phyloP scores from a whole-genome alignment of 345 rosid genomes.

The Euphorbia peplus region DNA sequence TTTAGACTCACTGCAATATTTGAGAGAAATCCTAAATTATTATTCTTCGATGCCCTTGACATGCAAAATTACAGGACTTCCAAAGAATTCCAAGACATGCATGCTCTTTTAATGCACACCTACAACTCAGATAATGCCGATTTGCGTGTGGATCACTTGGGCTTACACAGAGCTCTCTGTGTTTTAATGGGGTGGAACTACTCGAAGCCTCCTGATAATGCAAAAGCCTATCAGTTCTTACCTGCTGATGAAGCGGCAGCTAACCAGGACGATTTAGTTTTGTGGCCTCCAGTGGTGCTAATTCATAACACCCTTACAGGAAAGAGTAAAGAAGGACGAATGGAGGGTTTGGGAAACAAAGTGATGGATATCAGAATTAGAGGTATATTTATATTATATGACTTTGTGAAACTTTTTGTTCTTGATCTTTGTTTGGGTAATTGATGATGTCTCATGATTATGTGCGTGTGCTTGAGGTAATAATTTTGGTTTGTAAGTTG shows the following conservation, averaged over 20 bases:
- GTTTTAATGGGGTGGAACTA: slow-evolving; percentile 94
- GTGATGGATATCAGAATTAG: slow-evolving; percentile 82
- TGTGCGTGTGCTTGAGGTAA: slow-evolving; percentile 11
- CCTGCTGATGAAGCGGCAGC: slow-evolving; percentile 72
- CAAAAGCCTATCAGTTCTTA: slow-evolving; percentile 74
- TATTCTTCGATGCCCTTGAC: slow-evolving; percentile 58
- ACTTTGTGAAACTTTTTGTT: slow-evolving; percentile 17
- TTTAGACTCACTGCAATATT: slow-evolving; percentile 28
- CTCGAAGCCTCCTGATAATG: slow-evolving; percentile 77
- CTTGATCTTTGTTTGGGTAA: slow-evolving; percentile 26
- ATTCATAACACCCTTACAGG: slow-evolving; percentile 92
- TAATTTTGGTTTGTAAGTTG: not conserved
- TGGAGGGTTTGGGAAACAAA: slow-evolving; percentile 98
- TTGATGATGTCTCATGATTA: slow-evolving; percentile 21
- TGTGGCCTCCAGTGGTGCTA: slow-evolving; percentile 96
- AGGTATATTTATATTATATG: slow-evolving; percentile 71
- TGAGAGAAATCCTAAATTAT: slow-evolving; percentile 43
- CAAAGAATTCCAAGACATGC: slow-evolving; percentile 83
- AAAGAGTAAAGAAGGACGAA: slow-evolving; percentile 88
- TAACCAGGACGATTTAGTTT: slow-evolving; percentile 80
- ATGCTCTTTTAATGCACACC: slow-evolving; percentile 87
- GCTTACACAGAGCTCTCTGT: slow-evolving; percentile 94
- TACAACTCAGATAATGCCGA: slow-evolving; percentile 78
- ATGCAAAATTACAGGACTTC: slow-evolving; percentile 82
- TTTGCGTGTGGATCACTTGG: slow-evolving; percentile 83